These are phyloP conservation scores for Vitellaria paradoxa DNA, from an alignment of 179 eudicot species.

Conservation along the genomic window DNA sequence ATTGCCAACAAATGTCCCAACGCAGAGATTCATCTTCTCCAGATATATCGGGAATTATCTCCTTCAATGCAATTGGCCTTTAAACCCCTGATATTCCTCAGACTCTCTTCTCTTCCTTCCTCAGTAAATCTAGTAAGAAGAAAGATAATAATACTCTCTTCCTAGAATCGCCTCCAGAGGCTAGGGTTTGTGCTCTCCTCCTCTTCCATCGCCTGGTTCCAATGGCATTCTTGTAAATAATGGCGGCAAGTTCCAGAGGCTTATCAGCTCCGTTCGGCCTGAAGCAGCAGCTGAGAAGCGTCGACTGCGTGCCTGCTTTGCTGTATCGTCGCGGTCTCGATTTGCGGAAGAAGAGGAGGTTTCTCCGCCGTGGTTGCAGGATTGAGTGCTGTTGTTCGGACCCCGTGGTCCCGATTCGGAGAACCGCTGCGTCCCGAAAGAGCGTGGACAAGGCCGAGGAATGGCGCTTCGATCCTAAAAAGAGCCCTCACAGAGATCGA, in stretches of 20 bases:
- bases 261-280: conserved; percentile 16
- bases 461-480: conserved; percentile 42
- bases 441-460: conserved; percentile 36
- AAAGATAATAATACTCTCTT: too few species aligned
- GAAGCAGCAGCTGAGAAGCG: not conserved
- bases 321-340: conserved; percentile 13
- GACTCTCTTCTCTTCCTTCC: not conserved
- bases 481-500: conserved; percentile 27
- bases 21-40: not conserved
- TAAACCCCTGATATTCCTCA: not conserved
- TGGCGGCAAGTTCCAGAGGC: conserved; percentile 21
- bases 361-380: not conserved
- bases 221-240: conserved; percentile 1
- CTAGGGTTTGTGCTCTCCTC: conserved; percentile 12
- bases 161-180: not conserved
- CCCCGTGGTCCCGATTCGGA: conserved; percentile 26
- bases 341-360: conserved; percentile 12
- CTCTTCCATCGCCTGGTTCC: not conserved
- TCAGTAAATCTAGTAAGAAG: not conserved
- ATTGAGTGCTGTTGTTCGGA: conserved; percentile 35
- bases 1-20: conserved; percentile 2
- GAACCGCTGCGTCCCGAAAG: conserved; percentile 17
- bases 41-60: not conserved
- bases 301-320: conserved; percentile 2
- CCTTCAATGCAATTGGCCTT: not conserved